phyloP scores from a whole-genome alignment of 331 rosid genomes.

The Rhamnella rubrinervis region DNA sequence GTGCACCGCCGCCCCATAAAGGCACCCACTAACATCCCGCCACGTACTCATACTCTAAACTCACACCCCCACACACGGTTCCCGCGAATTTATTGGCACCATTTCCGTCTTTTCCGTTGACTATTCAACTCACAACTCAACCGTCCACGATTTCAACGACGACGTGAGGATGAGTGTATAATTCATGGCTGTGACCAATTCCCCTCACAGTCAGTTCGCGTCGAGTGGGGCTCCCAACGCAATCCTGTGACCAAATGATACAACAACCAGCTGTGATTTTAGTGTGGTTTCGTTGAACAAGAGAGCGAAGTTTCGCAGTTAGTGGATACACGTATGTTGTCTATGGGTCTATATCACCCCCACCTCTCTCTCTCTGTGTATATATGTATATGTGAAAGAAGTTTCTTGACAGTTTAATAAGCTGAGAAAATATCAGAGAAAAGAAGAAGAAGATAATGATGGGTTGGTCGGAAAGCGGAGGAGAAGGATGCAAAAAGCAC shows the following conservation, averaged over 20 bases:
- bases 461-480: slow-evolving; percentile 33
- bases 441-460: not conserved
- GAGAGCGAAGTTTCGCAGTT: no score
- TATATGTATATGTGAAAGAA: not conserved
- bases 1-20: slow-evolving; percentile 25
- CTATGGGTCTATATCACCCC: no score
- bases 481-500: slow-evolving; percentile 36
- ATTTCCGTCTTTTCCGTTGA: slow-evolving; percentile 18
- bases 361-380: not conserved
- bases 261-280: no score
- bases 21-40: not conserved
- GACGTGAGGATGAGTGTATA: not conserved
- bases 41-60: not conserved
- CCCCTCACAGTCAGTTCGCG: no score
- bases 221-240: no score
- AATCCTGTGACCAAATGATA: no score
- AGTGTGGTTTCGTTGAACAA: no score
- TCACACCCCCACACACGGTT: no score
- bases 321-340: not conserved
- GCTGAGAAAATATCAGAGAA: not conserved
- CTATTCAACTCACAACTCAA: not conserved
- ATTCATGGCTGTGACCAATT: not conserved
- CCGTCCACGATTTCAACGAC: not conserved
- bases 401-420: not conserved
- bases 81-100: slow-evolving; percentile 4